phyloP scores from a whole-genome alignment of 352 stramenopile species.

The Pythium sukuiense region DNA sequence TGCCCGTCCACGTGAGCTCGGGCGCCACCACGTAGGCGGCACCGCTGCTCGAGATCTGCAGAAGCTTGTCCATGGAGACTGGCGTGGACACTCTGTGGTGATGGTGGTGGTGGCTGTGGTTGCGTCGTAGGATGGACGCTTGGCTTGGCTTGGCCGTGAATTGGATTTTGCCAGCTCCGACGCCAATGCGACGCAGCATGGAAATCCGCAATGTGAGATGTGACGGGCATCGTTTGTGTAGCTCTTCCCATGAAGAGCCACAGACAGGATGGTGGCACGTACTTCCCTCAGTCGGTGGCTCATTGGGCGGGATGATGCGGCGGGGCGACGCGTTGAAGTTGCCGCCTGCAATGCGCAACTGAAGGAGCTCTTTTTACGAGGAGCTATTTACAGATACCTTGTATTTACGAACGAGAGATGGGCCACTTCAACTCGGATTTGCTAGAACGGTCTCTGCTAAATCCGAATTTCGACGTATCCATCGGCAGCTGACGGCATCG shows the following conservation, averaged over 20 bases:
- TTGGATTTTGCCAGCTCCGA: slow-evolving; percentile 3
- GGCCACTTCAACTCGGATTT: slow-evolving; percentile 26
- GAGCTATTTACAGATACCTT: slow-evolving; percentile 3
- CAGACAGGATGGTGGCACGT: not conserved
- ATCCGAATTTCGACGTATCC: slow-evolving; percentile 21
- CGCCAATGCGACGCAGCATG: slow-evolving; percentile 1
- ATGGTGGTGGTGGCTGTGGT: not conserved
- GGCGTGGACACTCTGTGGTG: not conserved
- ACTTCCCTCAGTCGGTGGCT: slow-evolving; percentile 14
- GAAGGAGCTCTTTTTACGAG: not conserved
- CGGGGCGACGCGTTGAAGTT: slow-evolving; percentile 25
- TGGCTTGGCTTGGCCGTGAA: not conserved
- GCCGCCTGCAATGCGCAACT: slow-evolving; percentile 6
- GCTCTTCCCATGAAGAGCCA: not conserved
- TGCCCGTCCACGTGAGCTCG: slow-evolving; percentile 70
- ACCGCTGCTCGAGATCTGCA: slow-evolving; percentile 18
- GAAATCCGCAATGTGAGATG: slow-evolving; percentile 4
- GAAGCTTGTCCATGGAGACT: slow-evolving; percentile 22
- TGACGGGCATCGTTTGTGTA: not conserved
- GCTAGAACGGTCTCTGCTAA: slow-evolving; percentile 5
- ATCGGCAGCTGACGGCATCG: slow-evolving; percentile 8
- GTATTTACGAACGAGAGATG: slow-evolving; percentile 10
- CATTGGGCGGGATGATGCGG: not conserved
- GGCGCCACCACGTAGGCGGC: slow-evolving; percentile 54
- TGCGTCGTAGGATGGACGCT: not conserved